Evolutionary conservation across 208 protist genomes (phyloP), one percentile per base, ranked within the genome.

Genomic region (Porcisia deanei): DNA sequence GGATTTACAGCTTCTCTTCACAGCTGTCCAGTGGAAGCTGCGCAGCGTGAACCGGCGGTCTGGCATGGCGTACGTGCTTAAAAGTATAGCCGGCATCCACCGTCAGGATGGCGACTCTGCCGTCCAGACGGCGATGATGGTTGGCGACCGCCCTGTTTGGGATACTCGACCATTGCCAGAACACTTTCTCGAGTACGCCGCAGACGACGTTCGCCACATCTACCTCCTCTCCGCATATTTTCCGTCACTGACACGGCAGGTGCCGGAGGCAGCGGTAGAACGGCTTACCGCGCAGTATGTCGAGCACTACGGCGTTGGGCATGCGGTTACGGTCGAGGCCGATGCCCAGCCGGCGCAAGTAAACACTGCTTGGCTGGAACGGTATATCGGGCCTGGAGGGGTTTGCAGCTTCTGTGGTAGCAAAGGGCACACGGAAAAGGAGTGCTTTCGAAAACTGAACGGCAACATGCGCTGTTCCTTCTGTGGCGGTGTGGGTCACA

Each of bases 131-230:
- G 94, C 94, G 47, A 97, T 98, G 91, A 89, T 91, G 61, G 69
- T 88, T 6, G 94, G 94, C 49, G 87, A 91, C 58, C 83, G 94
- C 2, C 84, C 91, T 2, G 94, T 98, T 25, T 98, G 94, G 92
- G 94, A 98, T 76, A 85, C 94, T 39, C 92, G 94, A 1, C 94
- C 94, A 30, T 82, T 98, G 52, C 91, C 94, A 30, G 73, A 80
- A 20, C 94, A 98, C 72, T 96, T 97, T 69, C 81, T 98, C 20
- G 88, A 93, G 76, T 98, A 98, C 67, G 94, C 94, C 8, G 94
- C 94, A 5, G 90, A 88, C 67, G 94, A 98, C 70, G 92, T 97
- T 61, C 94, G 94, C 14, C 91, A 98, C 73, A 97, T 94, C 47
- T 78, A 91, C 30, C 83, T 97, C 25, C 82, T 96, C 77, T 82